Evolutionary conservation across 768 basidiomycete genomes (phyloP).

Genomic region (Hygrophoropsis aurantiaca): DNA sequence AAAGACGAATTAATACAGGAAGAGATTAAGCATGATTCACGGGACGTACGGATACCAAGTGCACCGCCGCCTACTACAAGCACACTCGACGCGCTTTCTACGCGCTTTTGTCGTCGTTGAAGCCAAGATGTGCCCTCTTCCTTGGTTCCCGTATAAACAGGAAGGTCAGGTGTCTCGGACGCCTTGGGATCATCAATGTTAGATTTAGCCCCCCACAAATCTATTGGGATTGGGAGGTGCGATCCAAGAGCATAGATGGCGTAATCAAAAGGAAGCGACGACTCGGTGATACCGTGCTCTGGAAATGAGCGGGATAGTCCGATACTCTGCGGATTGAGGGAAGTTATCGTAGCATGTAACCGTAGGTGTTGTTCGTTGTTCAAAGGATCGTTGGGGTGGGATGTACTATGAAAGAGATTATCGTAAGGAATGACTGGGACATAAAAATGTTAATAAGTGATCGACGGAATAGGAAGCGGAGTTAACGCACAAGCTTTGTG

Average conservation of each 20-base stretch:
- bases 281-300: conserved; percentile 38
- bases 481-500: conserved; percentile 57
- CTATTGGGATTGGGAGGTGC: conserved; percentile 51
- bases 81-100: conserved; percentile 49
- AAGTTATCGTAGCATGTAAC: conserved; percentile 46
- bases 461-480: neutral
- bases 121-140: conserved; percentile 51
- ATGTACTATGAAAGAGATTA: conserved; percentile 40
- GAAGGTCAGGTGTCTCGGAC: neutral
- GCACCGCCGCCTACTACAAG: conserved; percentile 74
- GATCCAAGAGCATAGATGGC: conserved; percentile 63
- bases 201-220: conserved; percentile 47
- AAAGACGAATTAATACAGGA: neutral
- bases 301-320: conserved; percentile 46
- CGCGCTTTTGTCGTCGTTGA: conserved; percentile 44
- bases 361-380: conserved; percentile 24
- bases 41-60: conserved; percentile 61
- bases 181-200: neutral
- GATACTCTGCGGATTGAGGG: conserved; percentile 9
- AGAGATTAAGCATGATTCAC: neutral
- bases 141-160: conserved; percentile 43
- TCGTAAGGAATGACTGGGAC: conserved; percentile 52
- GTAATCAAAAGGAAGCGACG: conserved; percentile 50
- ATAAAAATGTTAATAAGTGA: conserved; percentile 1
- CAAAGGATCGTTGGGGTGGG: conserved; percentile 2